Percentiles rank a stretch among this genome's conserved stretches.
These are phyloP conservation scores for Podochytrium sp. DNA, from an alignment of 192 early-diverging fungal species.

Conservation along the genomic window DNA sequence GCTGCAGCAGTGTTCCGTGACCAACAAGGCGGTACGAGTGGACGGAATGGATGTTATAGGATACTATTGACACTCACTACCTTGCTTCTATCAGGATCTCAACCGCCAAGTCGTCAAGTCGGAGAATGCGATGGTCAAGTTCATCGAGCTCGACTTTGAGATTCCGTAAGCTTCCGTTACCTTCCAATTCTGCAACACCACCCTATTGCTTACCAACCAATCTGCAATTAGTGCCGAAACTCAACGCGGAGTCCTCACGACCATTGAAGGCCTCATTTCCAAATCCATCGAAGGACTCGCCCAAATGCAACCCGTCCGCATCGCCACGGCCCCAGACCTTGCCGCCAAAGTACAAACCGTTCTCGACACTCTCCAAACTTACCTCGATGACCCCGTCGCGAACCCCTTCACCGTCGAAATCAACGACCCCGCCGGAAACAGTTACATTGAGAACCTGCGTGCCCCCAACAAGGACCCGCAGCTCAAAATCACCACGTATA, in stretches of 20 bases:
- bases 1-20: conserved; percentile 63
- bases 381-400: conserved; percentile 49
- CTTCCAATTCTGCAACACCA: background rate
- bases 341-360: conserved; percentile 77
- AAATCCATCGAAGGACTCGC: conserved; percentile 82
- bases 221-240: conserved; percentile 43
- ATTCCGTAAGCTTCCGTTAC: conserved; percentile 59
- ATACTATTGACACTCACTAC: background rate
- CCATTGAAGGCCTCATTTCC: conserved; percentile 83
- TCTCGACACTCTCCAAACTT: conserved; percentile 64
- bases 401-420: conserved; percentile 75
- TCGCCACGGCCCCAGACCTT: conserved; percentile 61
- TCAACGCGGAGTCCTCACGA: conserved; percentile 82
- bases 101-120: conserved; percentile 92
- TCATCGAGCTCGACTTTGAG: conserved; percentile 86
- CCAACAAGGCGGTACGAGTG: conserved; percentile 49
- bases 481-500: conserved; percentile 67
- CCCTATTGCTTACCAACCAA: background rate
- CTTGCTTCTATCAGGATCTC: conserved; percentile 61
- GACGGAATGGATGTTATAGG: background rate
- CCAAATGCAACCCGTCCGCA: conserved; percentile 78
- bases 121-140: conserved; percentile 73
- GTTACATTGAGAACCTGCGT: conserved; percentile 85
- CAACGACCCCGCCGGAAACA: conserved; percentile 92
- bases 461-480: conserved; percentile 78